phyloP scores from a whole-genome alignment of 805 yeast genomes.

The Candida suzukii region DNA sequence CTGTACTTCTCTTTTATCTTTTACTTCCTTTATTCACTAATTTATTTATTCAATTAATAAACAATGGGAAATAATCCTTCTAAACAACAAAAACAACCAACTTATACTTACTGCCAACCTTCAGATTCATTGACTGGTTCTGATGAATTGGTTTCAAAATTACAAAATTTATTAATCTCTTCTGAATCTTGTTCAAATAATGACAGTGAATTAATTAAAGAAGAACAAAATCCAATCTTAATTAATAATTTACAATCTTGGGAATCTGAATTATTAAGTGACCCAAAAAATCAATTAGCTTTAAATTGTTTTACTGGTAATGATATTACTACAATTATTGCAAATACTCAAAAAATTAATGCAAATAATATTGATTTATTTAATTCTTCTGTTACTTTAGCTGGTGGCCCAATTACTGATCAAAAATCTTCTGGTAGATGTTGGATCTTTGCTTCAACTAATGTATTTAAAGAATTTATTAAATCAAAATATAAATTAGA shows the following conservation, averaged over 20 bases:
- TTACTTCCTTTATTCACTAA: neutral
- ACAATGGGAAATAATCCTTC: constrained; percentile 22
- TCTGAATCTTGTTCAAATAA: neutral
- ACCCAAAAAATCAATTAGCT: constrained; percentile 45
- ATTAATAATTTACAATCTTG: constrained; percentile 30
- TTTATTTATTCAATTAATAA: neutral
- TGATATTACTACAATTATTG: constrained; percentile 35
- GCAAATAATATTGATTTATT: constrained; percentile 30
- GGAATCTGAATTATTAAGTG: constrained; percentile 37
- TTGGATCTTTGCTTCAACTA: constrained; percentile 85
- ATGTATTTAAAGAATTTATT: constrained; percentile 62
- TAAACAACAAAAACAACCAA: constrained; percentile 11
- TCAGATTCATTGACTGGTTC: constrained; percentile 12
- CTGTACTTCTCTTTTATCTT: neutral
- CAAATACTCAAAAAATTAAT: constrained; percentile 24
- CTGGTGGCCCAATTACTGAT: constrained; percentile 63
- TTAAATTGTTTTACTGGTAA: constrained; percentile 47
- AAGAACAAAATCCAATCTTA: constrained; percentile 23
- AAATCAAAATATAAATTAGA: constrained; percentile 57
- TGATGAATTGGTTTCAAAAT: constrained; percentile 23
- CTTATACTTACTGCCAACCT: constrained; percentile 8
- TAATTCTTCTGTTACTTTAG: constrained; percentile 37
- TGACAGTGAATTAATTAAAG: constrained; percentile 4
- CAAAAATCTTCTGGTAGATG: constrained; percentile 79
- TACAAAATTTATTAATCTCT: constrained; percentile 17